Base-by-base conservation (phyloP, 805 yeast species). In the Candida easanensis region DNA sequence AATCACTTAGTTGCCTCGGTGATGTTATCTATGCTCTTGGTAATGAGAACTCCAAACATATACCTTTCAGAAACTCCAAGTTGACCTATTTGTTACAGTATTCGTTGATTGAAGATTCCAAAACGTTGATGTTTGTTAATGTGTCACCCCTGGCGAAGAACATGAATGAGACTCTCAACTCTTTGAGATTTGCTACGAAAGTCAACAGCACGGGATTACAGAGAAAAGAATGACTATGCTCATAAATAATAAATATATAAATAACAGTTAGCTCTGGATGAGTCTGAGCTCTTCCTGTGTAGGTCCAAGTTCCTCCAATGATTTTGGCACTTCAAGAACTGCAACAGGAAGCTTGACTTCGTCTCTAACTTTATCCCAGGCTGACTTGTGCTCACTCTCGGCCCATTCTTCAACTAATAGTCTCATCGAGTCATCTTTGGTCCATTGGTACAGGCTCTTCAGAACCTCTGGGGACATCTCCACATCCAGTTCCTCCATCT, bases 41-140 rank as follows among this genome's bases (percentile, higher is more conserved):
- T 1, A 91, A 59, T 75, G 33, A 49, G 1, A 48, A 44, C 18
- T 21, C 47, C 39, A 61, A 65, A 36, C 98, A 93, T 61, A 77
- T 93, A 16, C 99, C 99, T 0, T 93, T 88, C 66, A 71, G 99
- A 58, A 97, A 93, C 63, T 88, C 97, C 8, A 93, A 93, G 60
- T 74, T 91, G 57, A 91, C 99, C 0, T 87, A 87, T 58, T 67
- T 90, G 13, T 68, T 91, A 45, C 93, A 89, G 56, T 80, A 86
- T 57, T 88, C 97, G 14, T 69, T 91, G 20, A 80, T 84, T 6
- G 97, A 96, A 0, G 76, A 79, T 43, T 86, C 96, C 3, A 93
- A 91, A 63, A 88, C 97, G 0, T 69, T 91, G 46, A 89, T 91
- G 96, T 84, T 91, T 71, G 97, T 89, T 14, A 90, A 88, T 54